A percentile compares a stretch with the other conserved stretches of the same genome.
Evolutionary conservation across 1,284 basidiomycete species (phyloP).

Genomic region (Leccinum variabile): DNA sequence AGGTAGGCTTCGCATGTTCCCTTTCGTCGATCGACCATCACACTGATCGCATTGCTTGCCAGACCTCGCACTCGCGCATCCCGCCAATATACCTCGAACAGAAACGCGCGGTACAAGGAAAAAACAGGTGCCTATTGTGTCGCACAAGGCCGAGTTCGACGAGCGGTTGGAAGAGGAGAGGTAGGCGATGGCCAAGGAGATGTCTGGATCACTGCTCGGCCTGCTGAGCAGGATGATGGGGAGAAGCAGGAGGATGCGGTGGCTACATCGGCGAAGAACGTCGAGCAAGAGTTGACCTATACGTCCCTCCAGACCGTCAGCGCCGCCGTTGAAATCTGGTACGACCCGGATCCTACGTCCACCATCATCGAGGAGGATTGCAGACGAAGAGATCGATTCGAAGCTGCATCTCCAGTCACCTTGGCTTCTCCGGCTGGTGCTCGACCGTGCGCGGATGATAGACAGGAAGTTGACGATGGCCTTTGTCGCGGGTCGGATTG

Average conservation of each 20-base stretch:
- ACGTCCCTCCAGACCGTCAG: constrained; percentile 96
- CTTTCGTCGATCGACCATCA: too few species aligned
- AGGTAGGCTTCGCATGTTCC: background rate
- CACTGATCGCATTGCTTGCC: too few species aligned
- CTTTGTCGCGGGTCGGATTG: constrained; percentile 92
- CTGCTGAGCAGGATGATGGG: constrained; percentile 36
- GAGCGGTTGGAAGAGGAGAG: constrained; percentile 80
- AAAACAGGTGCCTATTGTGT: constrained; percentile 80
- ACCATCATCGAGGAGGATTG: constrained; percentile 99
- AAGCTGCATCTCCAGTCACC: constrained; percentile 93
- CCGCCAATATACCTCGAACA: constrained; percentile 77
- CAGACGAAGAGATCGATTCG: constrained; percentile 93
- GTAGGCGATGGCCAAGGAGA: constrained; percentile 67
- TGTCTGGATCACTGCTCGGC: constrained; percentile 43
- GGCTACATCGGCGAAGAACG: constrained; percentile 64
- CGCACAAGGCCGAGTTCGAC: constrained; percentile 80
- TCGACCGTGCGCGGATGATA: constrained; percentile 97
- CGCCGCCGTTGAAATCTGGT: constrained; percentile 96
- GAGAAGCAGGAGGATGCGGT: constrained; percentile 39
- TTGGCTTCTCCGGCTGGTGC: constrained; percentile 95
- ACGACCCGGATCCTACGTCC: constrained; percentile 90
- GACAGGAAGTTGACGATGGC: constrained; percentile 96
- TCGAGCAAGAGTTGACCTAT: constrained; percentile 88
- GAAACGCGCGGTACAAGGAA: constrained; percentile 80
- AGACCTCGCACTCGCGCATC: constrained; percentile 29